Evolutionary conservation across 1,284 basidiomycete species (phyloP).

Genomic region (Ustilago sp.): DNA sequence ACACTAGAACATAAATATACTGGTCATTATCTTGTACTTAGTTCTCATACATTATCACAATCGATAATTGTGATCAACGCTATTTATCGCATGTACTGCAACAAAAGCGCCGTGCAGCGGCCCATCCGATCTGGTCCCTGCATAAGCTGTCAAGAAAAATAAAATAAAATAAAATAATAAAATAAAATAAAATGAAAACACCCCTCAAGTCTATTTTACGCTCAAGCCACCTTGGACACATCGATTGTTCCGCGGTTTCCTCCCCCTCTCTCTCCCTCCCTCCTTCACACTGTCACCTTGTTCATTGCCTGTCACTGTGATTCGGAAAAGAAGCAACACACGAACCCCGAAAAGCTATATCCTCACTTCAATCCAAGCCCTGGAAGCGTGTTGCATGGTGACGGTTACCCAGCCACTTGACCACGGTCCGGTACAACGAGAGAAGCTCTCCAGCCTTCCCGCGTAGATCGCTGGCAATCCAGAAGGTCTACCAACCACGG

Average conservation of each 20-base stretch:
- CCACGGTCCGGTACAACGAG: background rate
- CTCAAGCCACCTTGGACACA: conserved; percentile 4
- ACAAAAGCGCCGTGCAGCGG: conserved; percentile 1
- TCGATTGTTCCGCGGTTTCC: background rate
- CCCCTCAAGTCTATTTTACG: background rate
- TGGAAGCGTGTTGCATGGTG: background rate
- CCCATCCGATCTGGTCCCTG: conserved; percentile 5
- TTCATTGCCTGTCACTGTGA: background rate
- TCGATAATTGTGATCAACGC: too few relatives aligned
- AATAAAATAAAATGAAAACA: background rate
- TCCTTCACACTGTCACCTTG: background rate
- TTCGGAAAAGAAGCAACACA: background rate
- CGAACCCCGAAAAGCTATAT: background rate
- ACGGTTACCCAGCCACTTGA: background rate
- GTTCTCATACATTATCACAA: too few relatives aligned
- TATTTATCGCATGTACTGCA: too few relatives aligned
- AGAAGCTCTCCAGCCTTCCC: background rate
- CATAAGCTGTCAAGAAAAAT: conserved; percentile 10
- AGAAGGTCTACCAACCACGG: background rate
- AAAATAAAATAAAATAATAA: too few relatives aligned
- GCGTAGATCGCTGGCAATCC: background rate
- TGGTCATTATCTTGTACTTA: too few relatives aligned
- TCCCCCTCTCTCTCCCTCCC: background rate
- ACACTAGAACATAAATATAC: too few relatives aligned
- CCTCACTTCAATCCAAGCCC: background rate